These are phyloP conservation scores for Lizonia empirigonia DNA, from an alignment of 2,329 filamentous ascomycete species.

Conservation along the genomic window DNA sequence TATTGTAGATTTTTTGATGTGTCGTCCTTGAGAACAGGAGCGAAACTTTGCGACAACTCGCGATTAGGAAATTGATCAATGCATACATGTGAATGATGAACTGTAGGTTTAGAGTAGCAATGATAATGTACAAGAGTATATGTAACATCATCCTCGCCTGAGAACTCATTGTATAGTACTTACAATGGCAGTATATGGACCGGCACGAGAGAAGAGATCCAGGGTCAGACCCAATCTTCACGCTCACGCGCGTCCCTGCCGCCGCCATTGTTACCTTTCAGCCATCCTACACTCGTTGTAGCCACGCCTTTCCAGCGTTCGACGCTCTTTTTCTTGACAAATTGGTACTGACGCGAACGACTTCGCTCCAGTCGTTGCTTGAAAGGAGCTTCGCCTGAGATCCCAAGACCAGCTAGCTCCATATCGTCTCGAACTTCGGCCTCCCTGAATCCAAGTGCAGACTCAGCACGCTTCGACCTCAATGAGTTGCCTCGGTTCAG, in stretches of 20 bases:
- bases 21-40: too few relatives aligned
- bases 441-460: slow-evolving; percentile 44
- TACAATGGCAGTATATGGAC: background rate
- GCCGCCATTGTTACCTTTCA: slow-evolving; percentile 35
- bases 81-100: too few relatives aligned
- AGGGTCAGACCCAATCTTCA: slow-evolving; percentile 36
- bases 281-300: slow-evolving; percentile 43
- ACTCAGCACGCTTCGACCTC: slow-evolving; percentile 29
- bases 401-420: slow-evolving; percentile 37
- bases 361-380: slow-evolving; percentile 41
- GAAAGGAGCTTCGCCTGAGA: slow-evolving; percentile 33
- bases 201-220: background rate
- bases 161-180: background rate
- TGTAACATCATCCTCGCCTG: too few relatives aligned
- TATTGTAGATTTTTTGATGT: too few relatives aligned
- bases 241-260: slow-evolving; percentile 37
- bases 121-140: background rate
- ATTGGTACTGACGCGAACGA: slow-evolving; percentile 40
- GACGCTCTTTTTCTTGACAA: slow-evolving; percentile 42
- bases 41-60: too few relatives aligned
- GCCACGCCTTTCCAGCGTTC: slow-evolving; percentile 45
- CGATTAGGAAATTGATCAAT: too few relatives aligned
- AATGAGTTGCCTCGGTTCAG: slow-evolving; percentile 31
- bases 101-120: background rate
- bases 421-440: slow-evolving; percentile 47